These are phyloP conservation scores for Termitomyces sp. DNA, from an alignment of 768 basidiomycete species.

Conservation along the genomic window DNA sequence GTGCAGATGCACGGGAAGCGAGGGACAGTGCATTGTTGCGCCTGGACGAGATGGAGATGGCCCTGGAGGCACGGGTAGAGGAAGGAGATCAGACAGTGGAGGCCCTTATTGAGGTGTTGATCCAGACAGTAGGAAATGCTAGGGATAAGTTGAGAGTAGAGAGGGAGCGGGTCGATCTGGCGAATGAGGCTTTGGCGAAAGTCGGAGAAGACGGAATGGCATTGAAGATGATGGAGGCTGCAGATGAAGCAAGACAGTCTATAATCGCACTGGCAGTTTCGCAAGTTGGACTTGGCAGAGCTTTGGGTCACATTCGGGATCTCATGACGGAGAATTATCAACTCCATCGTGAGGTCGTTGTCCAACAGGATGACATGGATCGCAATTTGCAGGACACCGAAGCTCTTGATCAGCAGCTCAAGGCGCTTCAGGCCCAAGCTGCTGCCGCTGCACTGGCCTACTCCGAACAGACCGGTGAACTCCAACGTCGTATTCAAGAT, in stretches of 20 bases:
- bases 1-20: slow-evolving; percentile 70
- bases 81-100: slow-evolving; percentile 32
- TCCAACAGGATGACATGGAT: slow-evolving; percentile 4
- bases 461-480: slow-evolving; percentile 12
- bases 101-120: slow-evolving; percentile 34
- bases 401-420: slow-evolving; percentile 9
- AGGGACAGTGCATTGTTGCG: slow-evolving; percentile 58
- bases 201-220: slow-evolving; percentile 4
- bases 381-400: neutral
- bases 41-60: slow-evolving; percentile 61
- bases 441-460: slow-evolving; percentile 13
- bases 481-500: slow-evolving; percentile 20
- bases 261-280: slow-evolving; percentile 24
- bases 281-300: slow-evolving; percentile 10
- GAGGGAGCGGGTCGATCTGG: slow-evolving; percentile 1
- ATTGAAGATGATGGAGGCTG: neutral
- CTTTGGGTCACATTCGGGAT: slow-evolving; percentile 1
- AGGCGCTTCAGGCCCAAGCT: slow-evolving; percentile 12
- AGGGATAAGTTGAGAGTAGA: slow-evolving; percentile 19
- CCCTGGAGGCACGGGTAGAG: slow-evolving; percentile 35
- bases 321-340: slow-evolving; percentile 4
- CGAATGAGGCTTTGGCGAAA: slow-evolving; percentile 8
- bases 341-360: slow-evolving; percentile 4
- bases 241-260: slow-evolving; percentile 15
- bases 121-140: slow-evolving; percentile 31